Evolutionary conservation across 1,139 yeast genomes (phyloP).

Genomic region (Yamadazyma siamensis): DNA sequence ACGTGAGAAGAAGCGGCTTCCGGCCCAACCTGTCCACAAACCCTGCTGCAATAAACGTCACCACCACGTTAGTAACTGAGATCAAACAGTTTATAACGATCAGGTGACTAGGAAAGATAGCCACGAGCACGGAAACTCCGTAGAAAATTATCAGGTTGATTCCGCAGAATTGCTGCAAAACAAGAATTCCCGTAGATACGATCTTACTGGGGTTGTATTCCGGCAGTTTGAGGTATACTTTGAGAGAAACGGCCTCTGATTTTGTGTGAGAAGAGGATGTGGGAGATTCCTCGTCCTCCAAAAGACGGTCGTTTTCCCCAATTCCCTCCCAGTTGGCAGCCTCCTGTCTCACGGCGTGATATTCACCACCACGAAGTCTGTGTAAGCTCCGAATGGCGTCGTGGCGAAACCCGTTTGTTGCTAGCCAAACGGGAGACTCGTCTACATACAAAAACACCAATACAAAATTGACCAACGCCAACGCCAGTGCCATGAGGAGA

Average conservation of each 20-base stretch:
- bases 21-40: conserved; percentile 75
- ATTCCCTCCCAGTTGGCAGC: conserved; percentile 32
- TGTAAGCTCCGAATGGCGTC: conserved; percentile 37
- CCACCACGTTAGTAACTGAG: conserved; percentile 65
- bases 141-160: conserved; percentile 89
- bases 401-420: conserved; percentile 28
- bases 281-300: conserved; percentile 5
- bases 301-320: conserved; percentile 13
- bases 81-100: conserved; percentile 70
- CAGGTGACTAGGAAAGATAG: conserved; percentile 67
- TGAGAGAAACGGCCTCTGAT: conserved; percentile 21
- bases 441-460: conserved; percentile 44
- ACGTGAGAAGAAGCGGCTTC: conserved; percentile 62
- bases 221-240: conserved; percentile 47
- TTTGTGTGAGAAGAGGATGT: conserved; percentile 5
- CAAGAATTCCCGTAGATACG: conserved; percentile 70
- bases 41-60: conserved; percentile 71
- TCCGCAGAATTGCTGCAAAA: conserved; percentile 92
- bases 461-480: conserved; percentile 50
- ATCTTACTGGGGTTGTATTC: conserved; percentile 55
- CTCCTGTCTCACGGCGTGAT: conserved; percentile 32
- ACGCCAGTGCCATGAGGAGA: conserved; percentile 52
- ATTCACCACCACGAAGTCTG: conserved; percentile 41
- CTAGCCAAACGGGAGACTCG: conserved; percentile 87
- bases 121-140: conserved; percentile 78